These are phyloP conservation scores for Phytophthora foliorum DNA, from an alignment of 352 stramenopile species.

Conservation along the genomic window DNA sequence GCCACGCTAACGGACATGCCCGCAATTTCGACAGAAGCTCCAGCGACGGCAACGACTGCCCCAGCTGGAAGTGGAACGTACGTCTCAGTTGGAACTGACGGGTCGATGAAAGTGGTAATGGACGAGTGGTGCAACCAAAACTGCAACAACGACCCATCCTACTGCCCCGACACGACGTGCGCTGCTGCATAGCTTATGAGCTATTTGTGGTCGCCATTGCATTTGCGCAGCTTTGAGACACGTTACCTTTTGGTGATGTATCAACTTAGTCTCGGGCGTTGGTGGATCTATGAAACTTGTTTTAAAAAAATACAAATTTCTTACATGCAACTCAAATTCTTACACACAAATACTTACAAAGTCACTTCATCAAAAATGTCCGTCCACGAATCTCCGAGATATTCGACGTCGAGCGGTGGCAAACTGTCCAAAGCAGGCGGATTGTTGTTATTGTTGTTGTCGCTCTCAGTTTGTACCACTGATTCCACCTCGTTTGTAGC, in stretches of 20 bases:
- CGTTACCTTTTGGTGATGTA: not conserved
- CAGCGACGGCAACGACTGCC: constrained; percentile 8
- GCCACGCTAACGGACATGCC: constrained; percentile 1
- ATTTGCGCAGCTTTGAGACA: not conserved
- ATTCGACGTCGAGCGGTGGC: constrained; percentile 33
- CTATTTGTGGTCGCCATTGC: not conserved
- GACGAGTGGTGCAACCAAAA: constrained; percentile 44
- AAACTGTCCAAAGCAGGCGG: constrained; percentile 13
- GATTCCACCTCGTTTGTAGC: constrained; percentile 1
- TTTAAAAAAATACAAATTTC: constrained; percentile 5
- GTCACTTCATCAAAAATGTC: constrained; percentile 38
- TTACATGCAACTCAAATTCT: not conserved
- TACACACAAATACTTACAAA: constrained; percentile 18
- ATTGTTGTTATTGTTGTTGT: constrained; percentile 3
- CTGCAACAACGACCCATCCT: constrained; percentile 38
- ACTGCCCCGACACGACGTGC: constrained; percentile 31
- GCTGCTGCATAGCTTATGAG: constrained; percentile 18
- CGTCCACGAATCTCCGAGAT: constrained; percentile 35
- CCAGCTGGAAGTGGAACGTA: constrained; percentile 12
- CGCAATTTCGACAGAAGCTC: not conserved
- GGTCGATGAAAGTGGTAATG: constrained; percentile 29
- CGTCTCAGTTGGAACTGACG: constrained; percentile 29
- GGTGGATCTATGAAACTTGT: not conserved
- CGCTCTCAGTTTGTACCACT: not conserved
- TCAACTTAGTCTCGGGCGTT: not conserved